Evolutionary conservation across 2,329 filamentous ascomycete species (phyloP).

Genomic region (Botrytis squamosa): DNA sequence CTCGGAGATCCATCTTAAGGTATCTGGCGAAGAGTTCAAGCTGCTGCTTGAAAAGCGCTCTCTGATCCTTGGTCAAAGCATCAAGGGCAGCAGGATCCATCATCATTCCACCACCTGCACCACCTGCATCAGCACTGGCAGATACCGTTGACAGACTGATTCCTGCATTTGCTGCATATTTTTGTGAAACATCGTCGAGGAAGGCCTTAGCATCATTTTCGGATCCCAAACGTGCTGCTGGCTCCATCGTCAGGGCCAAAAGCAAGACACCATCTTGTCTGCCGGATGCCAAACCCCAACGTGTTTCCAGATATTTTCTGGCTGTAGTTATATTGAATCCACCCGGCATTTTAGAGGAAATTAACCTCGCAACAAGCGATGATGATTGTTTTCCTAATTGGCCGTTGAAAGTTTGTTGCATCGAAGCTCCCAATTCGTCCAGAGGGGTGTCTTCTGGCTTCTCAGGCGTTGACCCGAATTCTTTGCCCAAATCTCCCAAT

Average conservation of each 20-base stretch:
- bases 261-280: constrained; percentile 89
- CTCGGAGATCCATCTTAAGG: constrained; percentile 92
- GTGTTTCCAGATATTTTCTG: constrained; percentile 89
- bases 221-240: constrained; percentile 79
- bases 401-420: constrained; percentile 99
- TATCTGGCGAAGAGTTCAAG: constrained; percentile 93
- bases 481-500: constrained; percentile 93
- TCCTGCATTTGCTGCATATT: constrained; percentile 81
- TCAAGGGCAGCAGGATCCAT: constrained; percentile 98
- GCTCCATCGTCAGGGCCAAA: constrained; percentile 90
- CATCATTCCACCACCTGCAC: constrained; percentile 85
- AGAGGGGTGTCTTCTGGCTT: constrained; percentile 97
- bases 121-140: constrained; percentile 69
- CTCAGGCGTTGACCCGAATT: constrained; percentile 96
- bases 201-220: constrained; percentile 91
- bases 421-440: constrained; percentile 89
- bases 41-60: constrained; percentile 95
- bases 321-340: constrained; percentile 98
- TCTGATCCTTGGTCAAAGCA: constrained; percentile 94
- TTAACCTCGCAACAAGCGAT: constrained; percentile 87
- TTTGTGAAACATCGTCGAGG: constrained; percentile 83
- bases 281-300: constrained; percentile 84
- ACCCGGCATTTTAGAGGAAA: constrained; percentile 99
- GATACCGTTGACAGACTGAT: constrained; percentile 78
- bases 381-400: constrained; percentile 96